Conservation (phyloP, 2,329 filamentous ascomycete genomes). For the Botryotinia calthae region DNA sequence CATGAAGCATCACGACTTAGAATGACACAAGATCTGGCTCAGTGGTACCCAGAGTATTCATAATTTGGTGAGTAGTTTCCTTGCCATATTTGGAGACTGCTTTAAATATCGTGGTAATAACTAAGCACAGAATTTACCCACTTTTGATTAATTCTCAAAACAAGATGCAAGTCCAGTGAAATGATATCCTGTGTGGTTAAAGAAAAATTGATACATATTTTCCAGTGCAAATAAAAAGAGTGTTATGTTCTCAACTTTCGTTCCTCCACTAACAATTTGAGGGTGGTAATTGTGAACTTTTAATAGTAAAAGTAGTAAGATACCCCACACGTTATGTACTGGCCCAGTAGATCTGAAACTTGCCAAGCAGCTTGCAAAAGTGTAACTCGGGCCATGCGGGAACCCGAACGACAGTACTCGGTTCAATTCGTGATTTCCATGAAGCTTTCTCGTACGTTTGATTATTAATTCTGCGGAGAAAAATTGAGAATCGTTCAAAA, state of each 20-base stretch:
- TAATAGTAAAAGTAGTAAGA: neutral
- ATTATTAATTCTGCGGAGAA: neutral
- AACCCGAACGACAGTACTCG: neutral
- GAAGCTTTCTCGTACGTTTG: neutral
- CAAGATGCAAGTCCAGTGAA: fast-evolving
- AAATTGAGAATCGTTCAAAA: no score
- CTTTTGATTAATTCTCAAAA: neutral
- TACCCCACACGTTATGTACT: neutral
- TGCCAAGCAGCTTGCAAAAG: neutral
- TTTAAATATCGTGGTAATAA: neutral
- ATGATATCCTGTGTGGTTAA: neutral
- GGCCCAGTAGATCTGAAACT: neutral
- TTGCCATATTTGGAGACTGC: neutral
- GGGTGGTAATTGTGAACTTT: neutral
- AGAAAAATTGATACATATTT: neutral
- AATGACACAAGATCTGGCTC: no score
- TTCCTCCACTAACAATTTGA: neutral
- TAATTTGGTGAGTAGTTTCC: neutral
- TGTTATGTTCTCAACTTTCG: neutral
- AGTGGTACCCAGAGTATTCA: neutral
- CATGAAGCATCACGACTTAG: no score
- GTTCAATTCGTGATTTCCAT: neutral
- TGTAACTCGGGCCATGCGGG: neutral
- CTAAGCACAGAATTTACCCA: slow-evolving; percentile 30
- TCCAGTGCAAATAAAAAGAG: neutral